phyloP scores from a whole-genome alignment of 2,329 filamentous ascomycete species.

The Fusarium sp. region DNA sequence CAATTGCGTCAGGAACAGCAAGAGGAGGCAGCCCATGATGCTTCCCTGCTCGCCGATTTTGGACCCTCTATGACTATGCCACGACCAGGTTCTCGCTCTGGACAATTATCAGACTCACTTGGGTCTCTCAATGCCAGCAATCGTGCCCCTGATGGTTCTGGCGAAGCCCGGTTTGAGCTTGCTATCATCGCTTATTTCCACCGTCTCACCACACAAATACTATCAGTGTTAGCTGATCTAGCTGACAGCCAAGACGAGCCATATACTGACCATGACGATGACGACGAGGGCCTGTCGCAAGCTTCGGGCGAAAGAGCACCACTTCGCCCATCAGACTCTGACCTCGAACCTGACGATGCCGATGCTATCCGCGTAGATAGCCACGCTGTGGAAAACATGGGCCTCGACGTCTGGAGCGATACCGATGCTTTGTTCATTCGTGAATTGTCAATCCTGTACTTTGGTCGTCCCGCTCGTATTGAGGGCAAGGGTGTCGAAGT shows the following conservation, averaged over 20 bases:
- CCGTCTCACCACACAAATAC: slow-evolving; percentile 73
- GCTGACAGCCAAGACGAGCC: slow-evolving; percentile 61
- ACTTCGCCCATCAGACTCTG: slow-evolving; percentile 34
- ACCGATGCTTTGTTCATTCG: slow-evolving; percentile 75
- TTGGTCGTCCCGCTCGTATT: slow-evolving; percentile 69
- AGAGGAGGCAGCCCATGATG: slow-evolving; percentile 66
- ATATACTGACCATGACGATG: slow-evolving; percentile 47
- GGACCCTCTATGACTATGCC: slow-evolving; percentile 49
- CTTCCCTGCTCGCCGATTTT: slow-evolving; percentile 65
- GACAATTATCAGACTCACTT: slow-evolving; percentile 55
- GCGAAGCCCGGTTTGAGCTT: slow-evolving; percentile 68
- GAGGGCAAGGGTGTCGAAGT: slow-evolving; percentile 77
- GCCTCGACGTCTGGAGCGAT: slow-evolving; percentile 80
- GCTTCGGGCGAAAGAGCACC: slow-evolving; percentile 43
- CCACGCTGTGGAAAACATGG: slow-evolving; percentile 75
- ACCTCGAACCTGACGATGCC: slow-evolving; percentile 47
- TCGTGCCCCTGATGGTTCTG: slow-evolving; percentile 48
- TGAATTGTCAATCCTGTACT: slow-evolving; percentile 72
- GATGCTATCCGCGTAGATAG: slow-evolving; percentile 65
- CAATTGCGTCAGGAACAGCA: slow-evolving; percentile 69
- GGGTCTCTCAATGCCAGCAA: slow-evolving; percentile 53
- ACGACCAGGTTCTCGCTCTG: slow-evolving; percentile 44
- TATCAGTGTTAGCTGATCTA: slow-evolving; percentile 70
- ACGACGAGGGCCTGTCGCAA: slow-evolving; percentile 51
- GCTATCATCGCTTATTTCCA: slow-evolving; percentile 85